A percentile compares a stretch with the other conserved stretches of the same genome.
These are phyloP conservation scores for Termitomyces titanicus DNA, from an alignment of 768 basidiomycete genomes.

Conservation along the genomic window DNA sequence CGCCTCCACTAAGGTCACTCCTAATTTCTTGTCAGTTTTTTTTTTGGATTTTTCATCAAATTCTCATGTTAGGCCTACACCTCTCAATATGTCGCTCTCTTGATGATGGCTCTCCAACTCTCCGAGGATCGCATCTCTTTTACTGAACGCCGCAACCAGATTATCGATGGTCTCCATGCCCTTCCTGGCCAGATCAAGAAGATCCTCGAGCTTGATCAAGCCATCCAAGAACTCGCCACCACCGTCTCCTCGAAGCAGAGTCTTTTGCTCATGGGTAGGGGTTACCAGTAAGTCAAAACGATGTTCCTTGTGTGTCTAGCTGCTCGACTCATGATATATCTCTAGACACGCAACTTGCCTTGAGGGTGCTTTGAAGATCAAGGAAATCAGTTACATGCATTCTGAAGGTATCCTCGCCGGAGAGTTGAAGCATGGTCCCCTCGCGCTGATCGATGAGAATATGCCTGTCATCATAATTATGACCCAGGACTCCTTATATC, in stretches of 20 bases:
- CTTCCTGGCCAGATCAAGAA: slow-evolving; percentile 86
- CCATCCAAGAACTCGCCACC: slow-evolving; percentile 79
- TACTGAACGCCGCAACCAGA: slow-evolving; percentile 84
- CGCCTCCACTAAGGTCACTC: slow-evolving; percentile 87
- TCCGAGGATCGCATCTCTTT: slow-evolving; percentile 97
- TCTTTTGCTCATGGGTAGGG: slow-evolving; percentile 94
- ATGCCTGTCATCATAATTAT: slow-evolving; percentile 99
- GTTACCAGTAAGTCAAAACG: slow-evolving; percentile 76
- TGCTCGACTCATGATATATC: slow-evolving; percentile 3
- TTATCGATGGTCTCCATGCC: slow-evolving; percentile 91
- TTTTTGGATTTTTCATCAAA: not conserved
- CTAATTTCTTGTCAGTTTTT: not conserved
- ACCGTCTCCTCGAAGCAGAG: slow-evolving; percentile 79
- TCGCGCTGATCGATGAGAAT: slow-evolving; percentile 97
- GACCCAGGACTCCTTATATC: slow-evolving; percentile 97
- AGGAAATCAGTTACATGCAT: slow-evolving; percentile 96
- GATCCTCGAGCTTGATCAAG: slow-evolving; percentile 76
- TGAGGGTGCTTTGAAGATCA: slow-evolving; percentile 98
- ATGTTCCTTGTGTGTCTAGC: not conserved
- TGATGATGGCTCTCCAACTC: slow-evolving; percentile 98
- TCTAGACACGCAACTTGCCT: slow-evolving; percentile 89
- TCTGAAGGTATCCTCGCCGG: slow-evolving; percentile 93
- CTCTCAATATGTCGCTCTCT: slow-evolving; percentile 95
- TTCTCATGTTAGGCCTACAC: slow-evolving; percentile 74
- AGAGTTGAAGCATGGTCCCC: slow-evolving; percentile 97